Percentiles rank a stretch among this genome's conserved stretches.
Conservation (phyloP, 345 rosid genomes). For the Linum tenue region DNA sequence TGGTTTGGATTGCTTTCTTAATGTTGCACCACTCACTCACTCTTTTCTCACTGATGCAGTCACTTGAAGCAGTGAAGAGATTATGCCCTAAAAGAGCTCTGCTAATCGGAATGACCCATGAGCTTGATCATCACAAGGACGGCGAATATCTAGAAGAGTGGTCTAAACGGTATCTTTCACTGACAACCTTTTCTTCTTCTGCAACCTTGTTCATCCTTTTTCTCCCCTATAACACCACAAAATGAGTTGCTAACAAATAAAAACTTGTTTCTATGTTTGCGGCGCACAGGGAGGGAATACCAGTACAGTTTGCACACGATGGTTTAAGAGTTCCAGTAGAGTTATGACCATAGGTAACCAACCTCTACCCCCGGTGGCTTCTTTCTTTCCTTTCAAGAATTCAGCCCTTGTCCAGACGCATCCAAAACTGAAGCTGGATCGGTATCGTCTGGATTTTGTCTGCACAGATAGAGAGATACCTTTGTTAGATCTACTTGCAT, state of each 20-base stretch:
- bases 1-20: not conserved
- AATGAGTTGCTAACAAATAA: not conserved
- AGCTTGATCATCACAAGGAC: constrained; percentile 82
- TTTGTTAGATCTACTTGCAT: no score
- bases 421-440: no score
- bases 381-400: no score
- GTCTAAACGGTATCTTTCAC: constrained; percentile 54
- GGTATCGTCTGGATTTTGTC: no score
- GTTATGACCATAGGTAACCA: constrained; percentile 19
- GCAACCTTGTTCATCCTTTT: not conserved
- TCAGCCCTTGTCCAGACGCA: no score
- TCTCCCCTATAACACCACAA: not conserved
- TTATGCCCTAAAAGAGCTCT: constrained; percentile 74
- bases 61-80: constrained; percentile 73
- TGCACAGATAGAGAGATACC: no score
- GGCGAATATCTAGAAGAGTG: constrained; percentile 69
- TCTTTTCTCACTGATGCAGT: constrained; percentile 26
- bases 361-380: no score
- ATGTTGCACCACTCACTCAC: not conserved
- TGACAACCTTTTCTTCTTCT: not conserved
- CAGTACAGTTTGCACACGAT: constrained; percentile 77
- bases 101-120: constrained; percentile 89
- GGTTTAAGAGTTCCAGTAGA: constrained; percentile 75
- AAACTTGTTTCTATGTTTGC: constrained; percentile 10
- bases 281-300: constrained; percentile 72